Base-by-base conservation (phyloP, 306 rosid species). In the Citrullus amarus region DNA sequence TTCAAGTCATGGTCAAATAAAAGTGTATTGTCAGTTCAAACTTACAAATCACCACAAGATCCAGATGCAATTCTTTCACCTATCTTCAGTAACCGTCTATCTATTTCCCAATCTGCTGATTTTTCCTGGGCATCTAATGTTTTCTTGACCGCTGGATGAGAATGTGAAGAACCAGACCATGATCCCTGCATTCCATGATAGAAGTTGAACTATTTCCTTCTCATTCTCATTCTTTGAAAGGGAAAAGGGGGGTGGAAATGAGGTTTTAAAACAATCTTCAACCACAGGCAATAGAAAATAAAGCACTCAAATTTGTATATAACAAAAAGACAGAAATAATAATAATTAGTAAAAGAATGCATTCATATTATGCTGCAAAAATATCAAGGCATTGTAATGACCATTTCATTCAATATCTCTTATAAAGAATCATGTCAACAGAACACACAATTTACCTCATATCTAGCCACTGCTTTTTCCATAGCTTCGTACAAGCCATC, bases 21-120 rank as follows among this genome's bases (percentile, higher is more conserved):
- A 12, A 44, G 10, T 43, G 75, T 6, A 54, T 14, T 69, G 76
- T 66, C 67, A 69, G 82, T 79, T 38, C 56, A 69, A 75, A 87
- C 97, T 88, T 88, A 95, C 99, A 96, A 79, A 85, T 96, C 97
- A 84, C 98, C 99, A 87, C 97, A 92, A 78, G 99, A 96, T 63
- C 99, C 99, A 59, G 98, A 90, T 69, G 97, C 99, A 84, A 96
- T 90, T 88, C 89, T 87, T 41, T 92, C 98, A 81, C 93, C 97
- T 38, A 90, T 90, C 91, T 88, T 96, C 79, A 96, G 81, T 75
- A 90, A 87, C 80, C 92, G 91, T 86, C 92, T 86, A 83, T 96
- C 98, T 81, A 96, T 96, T 87, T 96, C 99, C 97, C 99, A 96
- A 61, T 88, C 88, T 84, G 88, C 93, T 59, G 84, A 76, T 83